These are phyloP conservation scores for Daphne laureola DNA, from an alignment of 441 rosid genomes.

Conservation along the genomic window DNA sequence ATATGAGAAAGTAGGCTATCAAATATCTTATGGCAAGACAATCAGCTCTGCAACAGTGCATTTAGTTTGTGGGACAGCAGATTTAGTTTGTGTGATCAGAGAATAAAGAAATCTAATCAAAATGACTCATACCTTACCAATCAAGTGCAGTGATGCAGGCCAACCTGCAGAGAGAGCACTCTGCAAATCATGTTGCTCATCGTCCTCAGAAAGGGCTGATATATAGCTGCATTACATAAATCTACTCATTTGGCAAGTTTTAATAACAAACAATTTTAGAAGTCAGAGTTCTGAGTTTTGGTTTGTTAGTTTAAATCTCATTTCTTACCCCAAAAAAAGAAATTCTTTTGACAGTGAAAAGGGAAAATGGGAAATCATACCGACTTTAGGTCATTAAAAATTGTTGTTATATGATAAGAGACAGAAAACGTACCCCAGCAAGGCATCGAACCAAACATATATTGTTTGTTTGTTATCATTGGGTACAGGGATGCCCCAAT, in stretches of 20 bases:
- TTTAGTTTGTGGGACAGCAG: no score
- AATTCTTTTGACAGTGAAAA: not conserved
- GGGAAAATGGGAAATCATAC: constrained; percentile 8
- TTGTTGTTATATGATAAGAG: not conserved
- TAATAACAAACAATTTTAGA: constrained; percentile 4
- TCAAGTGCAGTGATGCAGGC: constrained; percentile 95
- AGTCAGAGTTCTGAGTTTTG: not conserved
- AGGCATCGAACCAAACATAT: constrained; percentile 98
- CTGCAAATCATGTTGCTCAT: constrained; percentile 46
- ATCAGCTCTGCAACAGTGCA: no score
- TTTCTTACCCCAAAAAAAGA: not conserved
- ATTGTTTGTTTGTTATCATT: constrained; percentile 81
- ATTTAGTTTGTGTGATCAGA: not conserved
- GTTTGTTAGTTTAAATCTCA: not conserved
- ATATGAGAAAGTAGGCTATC: no score
- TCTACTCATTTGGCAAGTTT: not conserved
- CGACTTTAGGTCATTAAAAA: not conserved
- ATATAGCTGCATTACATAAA: constrained; percentile 52
- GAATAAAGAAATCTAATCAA: not conserved
- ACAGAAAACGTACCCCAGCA: constrained; percentile 57
- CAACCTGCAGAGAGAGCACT: constrained; percentile 73
- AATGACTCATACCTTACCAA: constrained; percentile 64
- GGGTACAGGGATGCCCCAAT: constrained; percentile 98
- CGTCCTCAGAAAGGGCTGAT: constrained; percentile 68
- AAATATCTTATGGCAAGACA: not conserved